phyloP scores from a whole-genome alignment of 768 basidiomycete genomes.

The Pulveroboletus frians region DNA sequence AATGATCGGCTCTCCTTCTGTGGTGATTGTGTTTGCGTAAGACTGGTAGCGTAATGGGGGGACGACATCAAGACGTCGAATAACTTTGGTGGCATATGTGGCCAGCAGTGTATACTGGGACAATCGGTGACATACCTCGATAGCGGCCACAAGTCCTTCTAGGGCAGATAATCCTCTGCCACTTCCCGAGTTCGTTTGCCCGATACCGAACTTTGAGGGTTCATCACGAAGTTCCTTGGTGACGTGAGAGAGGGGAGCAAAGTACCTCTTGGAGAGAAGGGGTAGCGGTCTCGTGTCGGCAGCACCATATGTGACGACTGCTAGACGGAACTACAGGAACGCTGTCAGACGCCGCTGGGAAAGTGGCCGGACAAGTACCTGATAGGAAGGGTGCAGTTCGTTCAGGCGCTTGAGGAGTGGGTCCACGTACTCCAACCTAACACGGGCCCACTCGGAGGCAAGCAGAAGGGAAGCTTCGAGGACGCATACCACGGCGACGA shows the following conservation, averaged over 20 bases:
- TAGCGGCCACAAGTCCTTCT: constrained; percentile 63
- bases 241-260: constrained; percentile 39
- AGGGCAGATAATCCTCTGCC: constrained; percentile 58
- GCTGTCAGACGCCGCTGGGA: neutral
- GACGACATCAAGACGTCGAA: constrained; percentile 32
- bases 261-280: constrained; percentile 54
- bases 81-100: constrained; percentile 35
- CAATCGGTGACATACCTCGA: constrained; percentile 50
- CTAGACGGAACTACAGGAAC: constrained; percentile 37
- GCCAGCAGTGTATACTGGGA: neutral
- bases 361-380: constrained; percentile 27
- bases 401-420: constrained; percentile 49
- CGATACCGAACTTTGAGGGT: constrained; percentile 50
- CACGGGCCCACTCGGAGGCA: constrained; percentile 45
- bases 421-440: constrained; percentile 44
- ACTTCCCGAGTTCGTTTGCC: constrained; percentile 46
- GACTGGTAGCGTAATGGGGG: constrained; percentile 10
- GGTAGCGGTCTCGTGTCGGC: constrained; percentile 53
- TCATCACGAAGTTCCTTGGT: constrained; percentile 44
- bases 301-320: constrained; percentile 58
- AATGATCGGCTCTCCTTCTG: constrained; percentile 28
- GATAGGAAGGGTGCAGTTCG: constrained; percentile 37
- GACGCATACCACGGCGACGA: constrained; percentile 51
- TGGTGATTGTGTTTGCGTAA: constrained; percentile 16
- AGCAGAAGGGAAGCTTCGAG: constrained; percentile 57